These are phyloP conservation scores for Heimioporus sp. DNA, from an alignment of 768 basidiomycete species.

Conservation along the genomic window DNA sequence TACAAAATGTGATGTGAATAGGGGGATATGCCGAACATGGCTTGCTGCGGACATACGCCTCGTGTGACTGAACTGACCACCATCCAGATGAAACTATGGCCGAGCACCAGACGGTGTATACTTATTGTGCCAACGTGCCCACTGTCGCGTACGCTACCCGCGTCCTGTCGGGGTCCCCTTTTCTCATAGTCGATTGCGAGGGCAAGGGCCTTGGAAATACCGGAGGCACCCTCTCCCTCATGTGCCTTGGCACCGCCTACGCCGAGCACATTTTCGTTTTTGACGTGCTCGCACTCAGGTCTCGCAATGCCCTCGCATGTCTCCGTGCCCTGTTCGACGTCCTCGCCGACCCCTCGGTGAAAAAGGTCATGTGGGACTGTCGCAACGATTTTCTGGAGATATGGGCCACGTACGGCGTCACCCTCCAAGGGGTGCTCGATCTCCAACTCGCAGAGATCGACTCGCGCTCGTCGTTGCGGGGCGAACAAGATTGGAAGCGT, in stretches of 20 bases:
- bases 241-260: slow-evolving; percentile 33
- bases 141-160: slow-evolving; percentile 17
- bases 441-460: slow-evolving; percentile 41
- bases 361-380: slow-evolving; percentile 44
- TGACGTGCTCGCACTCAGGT: slow-evolving; percentile 32
- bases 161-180: slow-evolving; percentile 20
- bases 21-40: no score
- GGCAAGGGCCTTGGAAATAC: slow-evolving; percentile 32
- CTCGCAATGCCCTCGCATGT: slow-evolving; percentile 11
- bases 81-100: slow-evolving; percentile 16
- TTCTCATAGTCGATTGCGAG: slow-evolving; percentile 40
- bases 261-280: slow-evolving; percentile 36
- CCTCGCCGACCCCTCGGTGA: slow-evolving; percentile 27
- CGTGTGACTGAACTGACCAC: not conserved
- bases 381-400: slow-evolving; percentile 41
- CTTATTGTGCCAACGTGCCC: slow-evolving; percentile 13
- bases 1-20: no score
- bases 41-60: no score
- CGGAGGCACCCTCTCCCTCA: slow-evolving; percentile 33
- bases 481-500: slow-evolving; percentile 27
- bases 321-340: slow-evolving; percentile 27
- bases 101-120: slow-evolving; percentile 16
- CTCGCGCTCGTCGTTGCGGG: slow-evolving; percentile 24
- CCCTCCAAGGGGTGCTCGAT: slow-evolving; percentile 35
- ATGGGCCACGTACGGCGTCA: slow-evolving; percentile 23